A percentile compares a stretch with the other conserved stretches of the same genome.
phyloP scores from a whole-genome alignment of 495 filamentous ascomycete genomes.

The Trichoderma gamsii region DNA sequence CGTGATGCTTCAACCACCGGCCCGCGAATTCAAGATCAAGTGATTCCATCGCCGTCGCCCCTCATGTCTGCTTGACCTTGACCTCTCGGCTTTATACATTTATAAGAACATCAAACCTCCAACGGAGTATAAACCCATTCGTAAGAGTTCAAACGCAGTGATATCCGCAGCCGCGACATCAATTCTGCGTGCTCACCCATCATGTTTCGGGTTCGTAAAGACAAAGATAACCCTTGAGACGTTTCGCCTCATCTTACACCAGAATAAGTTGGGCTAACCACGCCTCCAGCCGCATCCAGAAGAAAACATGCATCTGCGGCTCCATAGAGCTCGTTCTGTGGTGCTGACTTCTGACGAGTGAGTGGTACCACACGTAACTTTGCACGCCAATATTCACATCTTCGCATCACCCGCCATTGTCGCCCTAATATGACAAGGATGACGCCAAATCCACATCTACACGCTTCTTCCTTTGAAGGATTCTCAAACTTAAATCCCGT shows the following conservation, averaged over 20 bases:
- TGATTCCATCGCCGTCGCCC: background rate
- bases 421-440: no score
- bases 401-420: no score
- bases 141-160: no score
- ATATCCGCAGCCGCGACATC: no score
- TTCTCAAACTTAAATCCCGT: background rate
- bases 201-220: constrained; percentile 7
- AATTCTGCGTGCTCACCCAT: background rate
- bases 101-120: no score
- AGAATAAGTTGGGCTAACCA: background rate
- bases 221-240: no score
- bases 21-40: background rate
- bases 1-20: background rate
- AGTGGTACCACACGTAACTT: constrained; percentile 9
- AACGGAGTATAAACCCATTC: no score
- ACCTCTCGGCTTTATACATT: background rate
- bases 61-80: background rate
- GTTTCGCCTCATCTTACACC: background rate
- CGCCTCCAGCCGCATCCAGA: constrained; percentile 44
- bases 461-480: no score
- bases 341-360: constrained; percentile 72
- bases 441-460: no score
- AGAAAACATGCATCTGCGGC: constrained; percentile 54
- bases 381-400: no score
- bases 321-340: constrained; percentile 80